These are phyloP conservation scores for Lactifluus rugatus DNA, from an alignment of 768 basidiomycete genomes.

Conservation along the genomic window DNA sequence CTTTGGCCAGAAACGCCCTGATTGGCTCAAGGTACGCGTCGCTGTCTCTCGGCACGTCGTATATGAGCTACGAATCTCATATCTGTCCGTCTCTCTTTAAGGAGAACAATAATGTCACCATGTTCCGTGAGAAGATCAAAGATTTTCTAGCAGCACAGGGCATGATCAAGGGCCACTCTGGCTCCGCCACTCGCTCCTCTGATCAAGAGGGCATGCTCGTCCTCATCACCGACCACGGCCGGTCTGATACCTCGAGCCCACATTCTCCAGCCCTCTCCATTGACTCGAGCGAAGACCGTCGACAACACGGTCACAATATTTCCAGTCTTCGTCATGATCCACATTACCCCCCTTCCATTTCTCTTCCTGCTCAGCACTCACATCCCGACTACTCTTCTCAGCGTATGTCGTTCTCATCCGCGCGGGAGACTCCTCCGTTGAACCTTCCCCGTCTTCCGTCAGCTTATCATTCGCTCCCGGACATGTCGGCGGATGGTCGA, in stretches of 20 bases:
- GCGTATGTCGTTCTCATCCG: constrained; percentile 19
- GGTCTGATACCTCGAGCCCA: constrained; percentile 26
- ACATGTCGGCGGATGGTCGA: constrained; percentile 12
- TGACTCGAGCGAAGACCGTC: constrained; percentile 33
- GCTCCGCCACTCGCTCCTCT: constrained; percentile 47
- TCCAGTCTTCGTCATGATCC: constrained; percentile 27
- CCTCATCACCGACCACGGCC: constrained; percentile 36
- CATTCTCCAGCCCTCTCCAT: constrained; percentile 42
- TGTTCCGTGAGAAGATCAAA: constrained; percentile 72
- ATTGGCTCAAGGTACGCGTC: constrained; percentile 66
- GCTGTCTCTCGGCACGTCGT: background rate
- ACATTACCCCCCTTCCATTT: constrained; percentile 22
- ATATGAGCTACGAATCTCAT: constrained; percentile 1
- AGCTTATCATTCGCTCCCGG: constrained; percentile 15
- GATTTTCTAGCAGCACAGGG: constrained; percentile 69
- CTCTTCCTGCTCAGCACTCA: constrained; percentile 20
- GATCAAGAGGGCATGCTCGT: constrained; percentile 50
- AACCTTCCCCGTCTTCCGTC: constrained; percentile 18
- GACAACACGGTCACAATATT: constrained; percentile 24
- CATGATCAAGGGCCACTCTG: constrained; percentile 85
- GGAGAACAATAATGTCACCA: constrained; percentile 61
- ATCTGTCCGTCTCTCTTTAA: constrained; percentile 23
- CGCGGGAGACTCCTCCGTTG: constrained; percentile 18
- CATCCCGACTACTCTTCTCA: constrained; percentile 11
- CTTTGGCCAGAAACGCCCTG: constrained; percentile 77